phyloP scores from a whole-genome alignment of 2,329 filamentous ascomycete genomes.

The Chalaropsis ovoidea region DNA sequence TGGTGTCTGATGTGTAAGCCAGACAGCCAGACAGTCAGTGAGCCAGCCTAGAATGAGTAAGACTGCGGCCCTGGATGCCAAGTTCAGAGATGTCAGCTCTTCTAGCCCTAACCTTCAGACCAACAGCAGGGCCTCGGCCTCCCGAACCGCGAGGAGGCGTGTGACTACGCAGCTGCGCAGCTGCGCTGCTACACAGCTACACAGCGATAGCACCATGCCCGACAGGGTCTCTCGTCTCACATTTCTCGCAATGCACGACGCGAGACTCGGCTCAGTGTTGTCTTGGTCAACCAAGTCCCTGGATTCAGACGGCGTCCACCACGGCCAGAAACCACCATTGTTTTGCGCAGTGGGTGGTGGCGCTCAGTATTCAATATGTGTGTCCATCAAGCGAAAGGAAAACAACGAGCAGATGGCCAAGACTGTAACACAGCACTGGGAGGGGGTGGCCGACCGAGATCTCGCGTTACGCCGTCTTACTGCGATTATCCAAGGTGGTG shows the following conservation, averaged over 20 bases:
- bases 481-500: background rate
- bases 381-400: background rate
- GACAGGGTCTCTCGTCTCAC: conserved; percentile 2
- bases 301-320: background rate
- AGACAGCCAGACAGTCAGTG: no score
- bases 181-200: background rate
- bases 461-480: background rate
- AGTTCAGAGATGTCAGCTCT: background rate
- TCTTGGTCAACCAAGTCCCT: conserved; percentile 3
- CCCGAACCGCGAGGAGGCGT: background rate
- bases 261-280: conserved; percentile 1
- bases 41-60: background rate
- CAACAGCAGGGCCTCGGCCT: background rate
- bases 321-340: background rate
- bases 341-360: background rate
- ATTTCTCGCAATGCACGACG: background rate
- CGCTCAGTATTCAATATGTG: background rate
- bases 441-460: background rate
- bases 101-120: background rate
- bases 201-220: background rate
- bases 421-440: background rate
- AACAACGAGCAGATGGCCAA: background rate
- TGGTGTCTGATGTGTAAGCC: conserved; percentile 3
- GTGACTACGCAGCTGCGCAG: background rate
- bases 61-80: background rate